Evolutionary conservation across 805 yeast species (phyloP).

Genomic region (Barnettozyma populi): DNA sequence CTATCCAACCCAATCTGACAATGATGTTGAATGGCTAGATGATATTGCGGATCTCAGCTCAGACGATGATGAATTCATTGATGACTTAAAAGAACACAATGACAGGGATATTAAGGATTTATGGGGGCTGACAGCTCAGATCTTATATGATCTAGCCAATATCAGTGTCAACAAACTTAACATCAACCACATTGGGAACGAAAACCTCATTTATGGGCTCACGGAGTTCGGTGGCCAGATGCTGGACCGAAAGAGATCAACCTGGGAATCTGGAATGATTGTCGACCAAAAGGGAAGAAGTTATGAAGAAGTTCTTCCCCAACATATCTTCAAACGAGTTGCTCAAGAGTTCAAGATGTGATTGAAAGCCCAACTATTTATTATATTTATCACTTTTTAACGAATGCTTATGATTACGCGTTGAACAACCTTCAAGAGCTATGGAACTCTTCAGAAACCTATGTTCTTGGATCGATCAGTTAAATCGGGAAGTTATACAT

Average conservation of each 20-base stretch:
- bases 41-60: conserved; percentile 56
- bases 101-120: conserved; percentile 55
- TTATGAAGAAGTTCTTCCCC: conserved; percentile 32
- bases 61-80: conserved; percentile 37
- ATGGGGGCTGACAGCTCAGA: conserved; percentile 82
- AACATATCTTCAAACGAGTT: conserved; percentile 18
- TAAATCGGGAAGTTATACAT: background rate
- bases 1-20: conserved; percentile 47
- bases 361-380: background rate
- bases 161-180: conserved; percentile 36
- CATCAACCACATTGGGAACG: conserved; percentile 47
- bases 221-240: conserved; percentile 52
- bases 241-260: conserved; percentile 39
- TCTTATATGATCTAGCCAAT: conserved; percentile 63
- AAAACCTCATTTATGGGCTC: conserved; percentile 55
- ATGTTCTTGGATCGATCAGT: background rate
- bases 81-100: conserved; percentile 21
- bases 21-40: conserved; percentile 61
- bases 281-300: conserved; percentile 25
- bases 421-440: background rate
- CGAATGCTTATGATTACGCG: background rate
- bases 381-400: background rate
- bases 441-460: too few species aligned
- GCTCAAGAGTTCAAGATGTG: conserved; percentile 16
- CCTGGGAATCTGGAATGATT: conserved; percentile 52